Percentiles rank a stretch among this genome's conserved stretches.
These are phyloP conservation scores for Hypoxylon sp. DNA, from an alignment of 2,329 filamentous ascomycete species.

Conservation along the genomic window DNA sequence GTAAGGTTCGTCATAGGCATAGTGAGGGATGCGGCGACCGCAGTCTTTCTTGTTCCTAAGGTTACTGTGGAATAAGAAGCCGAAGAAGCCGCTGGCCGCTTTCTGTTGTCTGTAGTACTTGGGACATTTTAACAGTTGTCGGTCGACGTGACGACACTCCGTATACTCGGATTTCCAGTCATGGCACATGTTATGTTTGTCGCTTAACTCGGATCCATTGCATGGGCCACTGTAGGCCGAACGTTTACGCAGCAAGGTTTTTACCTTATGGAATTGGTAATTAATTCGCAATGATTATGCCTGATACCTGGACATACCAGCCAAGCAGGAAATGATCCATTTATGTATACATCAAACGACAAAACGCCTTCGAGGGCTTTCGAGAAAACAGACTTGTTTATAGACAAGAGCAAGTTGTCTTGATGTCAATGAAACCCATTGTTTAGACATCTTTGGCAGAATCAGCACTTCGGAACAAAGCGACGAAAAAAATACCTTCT, in stretches of 20 bases:
- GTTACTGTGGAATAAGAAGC: conserved; percentile 28
- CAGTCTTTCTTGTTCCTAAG: conserved; percentile 33
- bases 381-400: conserved; percentile 18
- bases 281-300: too few relatives aligned
- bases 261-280: too few relatives aligned
- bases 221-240: too few relatives aligned
- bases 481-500: not conserved
- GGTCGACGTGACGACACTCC: conserved; percentile 37
- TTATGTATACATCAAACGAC: too few relatives aligned
- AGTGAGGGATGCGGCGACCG: conserved; percentile 37
- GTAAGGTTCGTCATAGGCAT: conserved; percentile 22
- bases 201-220: too few relatives aligned
- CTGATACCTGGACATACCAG: too few relatives aligned
- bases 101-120: conserved; percentile 37
- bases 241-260: too few relatives aligned
- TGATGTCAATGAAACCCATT: conserved; percentile 15
- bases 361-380: conserved; percentile 4
- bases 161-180: conserved; percentile 34
- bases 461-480: conserved; percentile 11
- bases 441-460: conserved; percentile 14
- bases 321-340: too few relatives aligned
- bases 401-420: not conserved
- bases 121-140: conserved; percentile 35
- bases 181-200: conserved; percentile 39
- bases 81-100: conserved; percentile 32